phyloP scores from a whole-genome alignment of 306 rosid genomes.

The Castanea crenata region DNA sequence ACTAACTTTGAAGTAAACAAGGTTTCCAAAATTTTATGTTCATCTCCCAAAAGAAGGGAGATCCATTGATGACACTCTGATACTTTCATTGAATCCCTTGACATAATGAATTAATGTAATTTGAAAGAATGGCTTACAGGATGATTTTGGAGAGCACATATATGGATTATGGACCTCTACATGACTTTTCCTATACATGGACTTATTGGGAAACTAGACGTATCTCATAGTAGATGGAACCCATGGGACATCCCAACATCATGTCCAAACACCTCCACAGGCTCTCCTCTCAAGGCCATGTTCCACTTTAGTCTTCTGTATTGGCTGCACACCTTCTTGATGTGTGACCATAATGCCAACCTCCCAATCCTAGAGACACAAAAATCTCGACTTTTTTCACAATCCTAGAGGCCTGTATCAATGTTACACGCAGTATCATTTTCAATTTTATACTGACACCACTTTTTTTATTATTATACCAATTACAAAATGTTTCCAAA shows the following conservation, averaged over 20 bases:
- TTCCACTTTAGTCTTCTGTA: background rate
- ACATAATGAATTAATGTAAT: background rate
- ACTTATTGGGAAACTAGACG: background rate
- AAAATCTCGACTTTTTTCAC: too few species aligned
- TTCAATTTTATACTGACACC: too few species aligned
- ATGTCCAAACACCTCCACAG: background rate
- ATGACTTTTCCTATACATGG: background rate
- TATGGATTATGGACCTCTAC: background rate
- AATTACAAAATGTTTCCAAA: too few species aligned
- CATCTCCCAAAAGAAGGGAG: conserved; percentile 15
- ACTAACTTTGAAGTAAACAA: conserved; percentile 20
- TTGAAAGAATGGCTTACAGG: background rate
- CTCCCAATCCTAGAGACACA: background rate
- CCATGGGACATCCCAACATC: background rate
- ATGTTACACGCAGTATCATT: too few species aligned
- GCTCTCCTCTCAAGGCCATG: background rate
- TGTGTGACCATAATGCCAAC: background rate
- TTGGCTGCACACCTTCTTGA: background rate
- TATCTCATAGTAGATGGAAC: background rate
- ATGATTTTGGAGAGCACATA: background rate
- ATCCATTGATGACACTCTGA: background rate
- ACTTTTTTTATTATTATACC: too few species aligned
- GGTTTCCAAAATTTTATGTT: conserved; percentile 4
- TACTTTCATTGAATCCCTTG: background rate
- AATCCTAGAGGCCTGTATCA: background rate